Evolutionary conservation across 352 stramenopile genomes (phyloP).

Genomic region (Pythium volutum): DNA sequence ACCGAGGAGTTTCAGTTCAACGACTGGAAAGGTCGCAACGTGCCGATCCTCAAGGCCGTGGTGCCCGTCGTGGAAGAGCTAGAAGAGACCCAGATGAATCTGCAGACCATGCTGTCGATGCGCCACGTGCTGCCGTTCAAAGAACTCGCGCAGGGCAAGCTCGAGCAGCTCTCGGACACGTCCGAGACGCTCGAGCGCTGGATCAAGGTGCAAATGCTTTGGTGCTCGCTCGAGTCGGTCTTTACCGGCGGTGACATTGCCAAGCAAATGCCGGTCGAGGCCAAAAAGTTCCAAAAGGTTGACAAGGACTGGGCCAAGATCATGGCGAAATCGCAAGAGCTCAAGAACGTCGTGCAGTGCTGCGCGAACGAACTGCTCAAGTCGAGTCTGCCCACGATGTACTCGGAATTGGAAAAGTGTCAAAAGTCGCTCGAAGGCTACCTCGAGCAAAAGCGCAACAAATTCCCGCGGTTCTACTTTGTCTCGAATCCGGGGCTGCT

Average conservation of each 20-base stretch:
- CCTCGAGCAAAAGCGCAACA: conserved; percentile 98
- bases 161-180: conserved; percentile 94
- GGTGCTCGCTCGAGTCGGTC: conserved; percentile 97
- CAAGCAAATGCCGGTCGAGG: conserved; percentile 98
- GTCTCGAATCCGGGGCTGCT: conserved; percentile 97
- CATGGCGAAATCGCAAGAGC: conserved; percentile 92
- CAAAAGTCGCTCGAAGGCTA: conserved; percentile 98
- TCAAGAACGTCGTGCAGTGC: conserved; percentile 92
- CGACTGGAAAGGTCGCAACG: conserved; percentile 92
- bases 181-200: conserved; percentile 97
- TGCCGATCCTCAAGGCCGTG: conserved; percentile 95
- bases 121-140: conserved; percentile 96
- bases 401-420: conserved; percentile 97
- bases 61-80: conserved; percentile 96
- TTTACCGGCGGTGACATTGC: conserved; percentile 99
- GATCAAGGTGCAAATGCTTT: conserved; percentile 98
- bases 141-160: conserved; percentile 92
- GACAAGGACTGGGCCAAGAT: conserved; percentile 99
- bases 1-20: conserved; percentile 95
- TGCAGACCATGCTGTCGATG: conserved; percentile 98
- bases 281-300: conserved; percentile 97
- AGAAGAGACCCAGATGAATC: conserved; percentile 97
- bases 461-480: conserved; percentile 99
- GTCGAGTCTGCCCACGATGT: conserved; percentile 96
- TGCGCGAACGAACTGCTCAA: conserved; percentile 97